Evolutionary conservation across 2,329 filamentous ascomycete genomes (phyloP), one percentile per base, ranked within the genome.

Genomic region (Scytalidium lignicola): DNA sequence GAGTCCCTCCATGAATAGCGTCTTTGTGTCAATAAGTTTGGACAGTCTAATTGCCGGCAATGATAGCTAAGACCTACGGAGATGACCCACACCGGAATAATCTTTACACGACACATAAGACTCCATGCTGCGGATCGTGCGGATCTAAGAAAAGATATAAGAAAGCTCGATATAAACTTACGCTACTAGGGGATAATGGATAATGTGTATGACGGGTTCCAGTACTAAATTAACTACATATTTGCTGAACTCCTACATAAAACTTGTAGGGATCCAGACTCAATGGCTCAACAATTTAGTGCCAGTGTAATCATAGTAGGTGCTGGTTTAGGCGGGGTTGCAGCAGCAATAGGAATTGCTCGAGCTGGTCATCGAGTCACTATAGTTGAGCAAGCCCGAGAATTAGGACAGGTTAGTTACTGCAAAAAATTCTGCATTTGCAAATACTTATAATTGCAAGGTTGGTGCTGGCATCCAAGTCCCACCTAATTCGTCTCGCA

Each of bases 391-490:
- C 44, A 44, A 51, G 41, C 47, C 17, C 23, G 23, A 12, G 21
- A 22, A n/a, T 15, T 45, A n/a, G 29, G 41, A 19, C 42, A 45
- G 28, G 47, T 49, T 21, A 39, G 47, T 43, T 41, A 21, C 2
- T 15, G n/a, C 41, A 15, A 28, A 10, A n/a, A 5, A 48, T 29
- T 17, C 9, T 8, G 10, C 9, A n/a, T 18, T n/a, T 21, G 9
- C 22, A 37, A 18, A 23, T 18, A 40, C 44, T 21, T 40, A 37
- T 41, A 13, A 17, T n/a, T 6, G 10, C n/a, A 48, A 65, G 62
- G 58, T 63, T 47, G 64, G 65, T 23, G 64, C 62, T 22, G 65
- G 65, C 23, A 66, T 67, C 39, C 64, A 66, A 49, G 56, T 67
- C 18, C 63, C 62, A 13, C 62, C 65, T 15, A 67, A 67, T 51